Conservation (phyloP, 2,329 filamentous ascomycete genomes). For the Reticulascus tulasneorum region DNA sequence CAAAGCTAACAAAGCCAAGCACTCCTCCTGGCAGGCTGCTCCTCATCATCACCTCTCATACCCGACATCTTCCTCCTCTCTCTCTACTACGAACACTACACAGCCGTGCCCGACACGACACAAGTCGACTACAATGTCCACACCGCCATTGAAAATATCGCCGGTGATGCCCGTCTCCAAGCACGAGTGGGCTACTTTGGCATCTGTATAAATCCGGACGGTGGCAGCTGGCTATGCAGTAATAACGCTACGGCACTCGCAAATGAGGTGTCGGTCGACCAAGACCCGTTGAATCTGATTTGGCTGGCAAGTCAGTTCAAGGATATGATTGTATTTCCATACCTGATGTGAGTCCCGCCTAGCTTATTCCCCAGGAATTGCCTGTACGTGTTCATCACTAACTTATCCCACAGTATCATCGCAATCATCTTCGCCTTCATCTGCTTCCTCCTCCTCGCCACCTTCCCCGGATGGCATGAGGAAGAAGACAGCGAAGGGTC, state of each 20-base stretch:
- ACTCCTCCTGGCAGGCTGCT: conserved; percentile 89
- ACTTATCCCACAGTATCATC: conserved; percentile 65
- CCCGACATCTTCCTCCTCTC: conserved; percentile 96
- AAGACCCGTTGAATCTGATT: conserved; percentile 94
- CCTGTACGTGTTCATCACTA: conserved; percentile 6
- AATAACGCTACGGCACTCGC: conserved; percentile 95
- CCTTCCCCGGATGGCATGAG: conserved; percentile 97
- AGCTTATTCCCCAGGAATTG: neutral
- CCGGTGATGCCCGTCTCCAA: conserved; percentile 76
- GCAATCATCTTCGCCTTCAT: conserved; percentile 96
- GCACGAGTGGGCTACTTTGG: conserved; percentile 97
- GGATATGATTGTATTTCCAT: conserved; percentile 97
- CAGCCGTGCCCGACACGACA: conserved; percentile 73
- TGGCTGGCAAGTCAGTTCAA: conserved; percentile 98
- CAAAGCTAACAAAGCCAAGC: no score
- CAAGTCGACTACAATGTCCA: conserved; percentile 90
- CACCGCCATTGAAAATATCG: conserved; percentile 83
- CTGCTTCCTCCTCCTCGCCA: conserved; percentile 90
- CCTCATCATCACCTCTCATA: conserved; percentile 91
- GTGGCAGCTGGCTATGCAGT: conserved; percentile 88
- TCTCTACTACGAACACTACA: conserved; percentile 91
- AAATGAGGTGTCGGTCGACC: conserved; percentile 81
- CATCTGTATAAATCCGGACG: conserved; percentile 90
- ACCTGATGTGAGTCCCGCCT: conserved; percentile 68
- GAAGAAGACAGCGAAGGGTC: conserved; percentile 76